phyloP scores from a whole-genome alignment of 2,329 filamentous ascomycete genomes.

The Triangularia verruculosa region DNA sequence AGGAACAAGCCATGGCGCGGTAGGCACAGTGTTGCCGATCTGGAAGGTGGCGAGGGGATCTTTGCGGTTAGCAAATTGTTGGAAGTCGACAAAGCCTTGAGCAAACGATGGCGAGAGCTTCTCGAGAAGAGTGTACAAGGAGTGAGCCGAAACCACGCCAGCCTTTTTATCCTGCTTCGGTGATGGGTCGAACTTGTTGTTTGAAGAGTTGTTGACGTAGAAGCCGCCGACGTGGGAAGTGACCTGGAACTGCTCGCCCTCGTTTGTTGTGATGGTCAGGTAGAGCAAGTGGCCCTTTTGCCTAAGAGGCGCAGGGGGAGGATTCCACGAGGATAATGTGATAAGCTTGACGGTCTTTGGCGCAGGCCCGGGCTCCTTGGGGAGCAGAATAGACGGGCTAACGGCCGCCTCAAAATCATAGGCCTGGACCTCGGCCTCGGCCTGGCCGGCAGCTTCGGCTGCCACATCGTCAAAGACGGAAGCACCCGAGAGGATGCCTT shows the following conservation, averaged over 20 bases:
- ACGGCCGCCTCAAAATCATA: conserved; percentile 75
- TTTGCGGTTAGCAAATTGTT: conserved; percentile 79
- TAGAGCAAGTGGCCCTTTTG: conserved; percentile 93
- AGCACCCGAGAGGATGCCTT: conserved; percentile 79
- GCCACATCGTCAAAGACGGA: conserved; percentile 83
- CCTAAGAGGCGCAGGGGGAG: conserved; percentile 84
- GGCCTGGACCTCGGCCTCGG: conserved; percentile 53
- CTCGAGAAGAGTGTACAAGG: conserved; percentile 74
- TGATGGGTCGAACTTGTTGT: conserved; percentile 89
- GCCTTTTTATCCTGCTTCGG: conserved; percentile 77
- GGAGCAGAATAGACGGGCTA: conserved; percentile 68
- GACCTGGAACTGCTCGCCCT: conserved; percentile 92
- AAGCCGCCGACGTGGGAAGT: conserved; percentile 93
- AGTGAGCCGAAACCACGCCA: conserved; percentile 67
- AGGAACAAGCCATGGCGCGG: conserved; percentile 87
- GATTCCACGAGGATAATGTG: conserved; percentile 91
- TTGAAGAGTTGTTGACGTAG: conserved; percentile 95
- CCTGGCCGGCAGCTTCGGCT: conserved; percentile 41
- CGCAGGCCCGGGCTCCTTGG: conserved; percentile 56
- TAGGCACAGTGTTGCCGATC: conserved; percentile 89
- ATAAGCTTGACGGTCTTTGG: conserved; percentile 92
- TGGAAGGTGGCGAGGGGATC: conserved; percentile 92
- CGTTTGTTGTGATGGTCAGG: conserved; percentile 81
- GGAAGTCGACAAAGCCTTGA: conserved; percentile 69
- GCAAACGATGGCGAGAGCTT: conserved; percentile 82